Percentiles rank a stretch among this genome's conserved stretches.
Evolutionary conservation across 1,284 basidiomycete genomes (phyloP).

Genomic region (Ceratobasidium papillatum): DNA sequence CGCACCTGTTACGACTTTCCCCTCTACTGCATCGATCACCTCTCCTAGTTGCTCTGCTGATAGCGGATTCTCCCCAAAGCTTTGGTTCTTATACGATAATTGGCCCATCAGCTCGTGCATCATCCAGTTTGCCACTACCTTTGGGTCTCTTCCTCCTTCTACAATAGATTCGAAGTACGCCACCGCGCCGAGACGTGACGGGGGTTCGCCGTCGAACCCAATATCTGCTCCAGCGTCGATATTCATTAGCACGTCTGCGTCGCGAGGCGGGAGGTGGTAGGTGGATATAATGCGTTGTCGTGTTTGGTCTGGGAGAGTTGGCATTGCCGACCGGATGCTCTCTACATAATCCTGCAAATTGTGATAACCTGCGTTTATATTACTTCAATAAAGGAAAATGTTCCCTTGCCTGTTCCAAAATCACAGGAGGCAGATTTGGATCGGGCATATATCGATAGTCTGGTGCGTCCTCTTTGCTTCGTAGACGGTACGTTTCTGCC

Average conservation of each 20-base stretch:
- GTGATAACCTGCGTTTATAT: neutral
- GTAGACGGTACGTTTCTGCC: constrained; percentile 81
- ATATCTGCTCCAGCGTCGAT: constrained; percentile 73
- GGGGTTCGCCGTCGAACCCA: constrained; percentile 66
- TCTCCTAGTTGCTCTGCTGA: constrained; percentile 73
- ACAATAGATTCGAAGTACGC: constrained; percentile 79
- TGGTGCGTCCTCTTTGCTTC: constrained; percentile 92
- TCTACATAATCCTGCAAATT: constrained; percentile 66
- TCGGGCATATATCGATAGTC: constrained; percentile 99
- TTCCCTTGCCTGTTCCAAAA: constrained; percentile 62
- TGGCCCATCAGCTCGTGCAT: constrained; percentile 84
- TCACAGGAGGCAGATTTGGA: constrained; percentile 84
- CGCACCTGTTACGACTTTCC: constrained; percentile 71
- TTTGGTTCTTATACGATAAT: constrained; percentile 66
- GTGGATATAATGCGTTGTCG: constrained; percentile 64
- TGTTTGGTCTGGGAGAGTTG: constrained; percentile 79
- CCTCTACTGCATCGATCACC: constrained; percentile 79
- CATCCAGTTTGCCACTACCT: constrained; percentile 86
- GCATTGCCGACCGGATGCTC: constrained; percentile 65
- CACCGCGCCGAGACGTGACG: constrained; percentile 60
- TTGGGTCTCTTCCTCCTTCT: constrained; percentile 61
- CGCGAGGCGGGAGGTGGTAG: constrained; percentile 68
- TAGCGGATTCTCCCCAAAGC: constrained; percentile 71
- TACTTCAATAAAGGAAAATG: too few species aligned
- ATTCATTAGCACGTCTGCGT: constrained; percentile 78